Base-by-base conservation (phyloP, 2,329 filamentous ascomycete genomes). In the Aspergillus ruber region DNA sequence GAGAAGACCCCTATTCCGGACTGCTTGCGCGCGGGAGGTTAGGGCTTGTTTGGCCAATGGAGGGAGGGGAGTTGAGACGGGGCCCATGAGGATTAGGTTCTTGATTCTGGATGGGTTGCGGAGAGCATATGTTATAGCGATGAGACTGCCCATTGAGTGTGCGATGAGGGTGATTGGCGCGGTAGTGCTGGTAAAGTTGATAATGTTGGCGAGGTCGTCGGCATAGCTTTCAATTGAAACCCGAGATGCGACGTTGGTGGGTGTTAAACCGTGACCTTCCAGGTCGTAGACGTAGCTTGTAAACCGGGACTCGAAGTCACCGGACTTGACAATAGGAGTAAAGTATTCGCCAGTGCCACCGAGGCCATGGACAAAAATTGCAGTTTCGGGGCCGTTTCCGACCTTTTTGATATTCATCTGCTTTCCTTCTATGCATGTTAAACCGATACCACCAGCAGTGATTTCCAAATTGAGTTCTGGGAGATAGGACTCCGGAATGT, bases 231-330 rank as follows among this genome's bases (percentile, higher is more conserved):
- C 55, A 35, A 81, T 71, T 4, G 63, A 70, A 8, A 77, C 45
- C 2, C 52, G 53, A 43, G 69, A 70, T 0, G 77, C 42, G 27
- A 43, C 21, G 27, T 43, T 43, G 6, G 42, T 79, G 0, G 77
- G 77, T 1, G 75, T 77, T 6, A 76, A 63, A 0, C 78, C 78
- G 50, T 80, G 78, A 3, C 79, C 79, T 60, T 82, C 79, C 2
- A 82, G 63, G 51, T 82, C 79, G 48, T 74, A 73, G 0, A 78
- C 56, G 49, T 77, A 71, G 6, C 72, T 50, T 3, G 42, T 43
- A 15, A 17, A 43, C 9, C 29, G 1, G 56, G 63, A 53, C 69
- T 59, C 2, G 59, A 54, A 10, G 60, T 51, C 4, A 52, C 47
- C 0, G 17, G 15, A 12, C 9, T 21, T 39, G 23, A 78, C 64